phyloP scores from a whole-genome alignment of 306 rosid species.

The Oxytropis ochrocephala region DNA sequence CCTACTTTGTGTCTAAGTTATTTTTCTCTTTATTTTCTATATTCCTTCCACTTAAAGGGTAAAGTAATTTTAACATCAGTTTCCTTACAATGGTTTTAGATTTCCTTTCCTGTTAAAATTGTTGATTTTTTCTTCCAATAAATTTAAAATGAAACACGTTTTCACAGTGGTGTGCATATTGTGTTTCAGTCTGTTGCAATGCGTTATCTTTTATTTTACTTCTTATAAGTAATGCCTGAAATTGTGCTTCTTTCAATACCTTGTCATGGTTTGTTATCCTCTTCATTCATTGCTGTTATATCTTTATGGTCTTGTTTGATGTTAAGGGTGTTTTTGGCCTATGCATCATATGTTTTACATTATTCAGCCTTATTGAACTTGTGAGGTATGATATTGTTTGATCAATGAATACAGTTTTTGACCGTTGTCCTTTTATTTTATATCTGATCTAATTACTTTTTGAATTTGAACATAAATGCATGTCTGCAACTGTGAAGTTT shows the following conservation, averaged over 20 bases:
- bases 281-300: background rate
- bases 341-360: background rate
- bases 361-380: background rate
- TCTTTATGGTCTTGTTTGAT: background rate
- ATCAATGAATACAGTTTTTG: background rate
- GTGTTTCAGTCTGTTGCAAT: background rate
- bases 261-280: background rate
- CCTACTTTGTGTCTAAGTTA: background rate
- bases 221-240: background rate
- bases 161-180: background rate
- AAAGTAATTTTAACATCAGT: background rate
- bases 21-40: background rate
- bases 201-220: background rate
- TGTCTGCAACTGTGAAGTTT: background rate
- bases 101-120: background rate
- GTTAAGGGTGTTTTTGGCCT: background rate
- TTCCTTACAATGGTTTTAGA: background rate
- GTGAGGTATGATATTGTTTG: background rate
- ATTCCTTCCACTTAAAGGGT: background rate
- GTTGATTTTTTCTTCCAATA: background rate
- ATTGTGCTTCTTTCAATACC: background rate
- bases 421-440: background rate
- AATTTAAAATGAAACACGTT: background rate
- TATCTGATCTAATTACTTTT: background rate
- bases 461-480: background rate